Conservation (phyloP, 2,329 filamentous ascomycete species). For the Dactylonectria macrodidyma region DNA sequence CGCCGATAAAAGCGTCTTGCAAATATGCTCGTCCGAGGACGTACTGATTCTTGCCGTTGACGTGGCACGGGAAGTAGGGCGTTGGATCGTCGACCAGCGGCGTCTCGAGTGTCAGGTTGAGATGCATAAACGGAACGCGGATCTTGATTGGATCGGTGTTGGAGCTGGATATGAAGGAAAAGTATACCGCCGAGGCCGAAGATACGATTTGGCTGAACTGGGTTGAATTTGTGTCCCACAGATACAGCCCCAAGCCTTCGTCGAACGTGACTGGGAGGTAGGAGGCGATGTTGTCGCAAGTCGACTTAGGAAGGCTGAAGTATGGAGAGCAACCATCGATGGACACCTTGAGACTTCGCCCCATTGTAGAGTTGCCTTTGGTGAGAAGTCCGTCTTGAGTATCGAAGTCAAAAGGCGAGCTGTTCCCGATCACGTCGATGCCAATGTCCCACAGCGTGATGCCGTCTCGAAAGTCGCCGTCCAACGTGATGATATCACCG, state of each 20-base stretch:
- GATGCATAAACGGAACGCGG: constrained; percentile 48
- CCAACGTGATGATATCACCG: constrained; percentile 48
- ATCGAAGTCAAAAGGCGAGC: constrained; percentile 9
- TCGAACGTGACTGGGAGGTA: constrained; percentile 57
- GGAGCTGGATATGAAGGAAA: constrained; percentile 53
- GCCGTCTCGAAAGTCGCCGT: constrained; percentile 35
- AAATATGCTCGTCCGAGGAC: constrained; percentile 61
- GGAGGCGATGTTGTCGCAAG: constrained; percentile 57
- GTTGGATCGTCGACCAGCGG: constrained; percentile 52
- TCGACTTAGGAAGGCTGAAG: constrained; percentile 56
- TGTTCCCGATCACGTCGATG: constrained; percentile 52
- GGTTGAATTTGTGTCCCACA: constrained; percentile 55
- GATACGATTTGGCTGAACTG: constrained; percentile 55
- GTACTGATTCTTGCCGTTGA: constrained; percentile 43
- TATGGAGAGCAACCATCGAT: constrained; percentile 58
- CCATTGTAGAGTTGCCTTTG: constrained; percentile 39
- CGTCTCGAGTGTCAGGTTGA: constrained; percentile 55
- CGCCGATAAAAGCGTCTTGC: constrained; percentile 62
- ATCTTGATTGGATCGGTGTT: constrained; percentile 28
- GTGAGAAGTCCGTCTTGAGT: constrained; percentile 47
- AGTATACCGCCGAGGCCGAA: constrained; percentile 58
- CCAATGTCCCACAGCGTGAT: constrained; percentile 53
- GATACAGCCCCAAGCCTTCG: constrained; percentile 55
- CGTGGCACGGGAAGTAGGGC: constrained; percentile 61
- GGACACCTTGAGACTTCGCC: constrained; percentile 44